Base-by-base conservation (phyloP, 225 moss, liverwort and hornwort species). In the Physcomitrium patens region DNA sequence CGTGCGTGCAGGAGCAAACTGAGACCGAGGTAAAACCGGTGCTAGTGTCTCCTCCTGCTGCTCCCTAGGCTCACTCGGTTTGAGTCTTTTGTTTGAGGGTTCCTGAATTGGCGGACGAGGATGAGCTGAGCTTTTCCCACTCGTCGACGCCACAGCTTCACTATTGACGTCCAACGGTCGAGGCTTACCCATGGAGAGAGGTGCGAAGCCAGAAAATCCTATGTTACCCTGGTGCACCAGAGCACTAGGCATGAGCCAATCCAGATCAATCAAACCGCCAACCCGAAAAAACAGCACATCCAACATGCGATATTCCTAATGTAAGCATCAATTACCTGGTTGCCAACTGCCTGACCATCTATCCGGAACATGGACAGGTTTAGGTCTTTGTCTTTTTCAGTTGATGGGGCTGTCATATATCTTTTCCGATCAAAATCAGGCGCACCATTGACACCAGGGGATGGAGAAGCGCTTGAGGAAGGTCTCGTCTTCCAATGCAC, bases 311-410 rank as follows among this genome's bases (percentile, higher is more conserved):
- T 37, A 7, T 4, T 37, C 31, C 31, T 1, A 37, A 37, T 37
- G 31, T 37, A 7, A 37, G 31, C 7, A 37, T 37, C 31, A 31
- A 27, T 52, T 59, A 87, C 84, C 87, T 84, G 86, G 73, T 28
- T 80, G 56, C 51, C 75, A 72, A 68, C 42, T 44, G 41, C 72
- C 24, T 75, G 81, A 22, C 60, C 64, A 12, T 71, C 79, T 54
- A 78, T 77, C 15, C 80, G 82, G 47, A 80, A 82, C 82, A 80
- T 85, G 46, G 80, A 66, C 4, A 77, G 71, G 3, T 72, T 75
- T 53, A 83, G 43, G 51, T 85, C 82, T 56, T 88, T 85, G 28
- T 83, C 88, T 76, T 87, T 87, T 48, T 81, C 87, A 46, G 75
- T 63, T 8, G 81, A 65, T 8, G 80, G 46, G 9, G 76, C 65